A percentile compares a stretch with the other conserved stretches of the same genome.
phyloP scores from a whole-genome alignment of 2,329 filamentous ascomycete genomes.

The Ophiostoma triangulosporum region DNA sequence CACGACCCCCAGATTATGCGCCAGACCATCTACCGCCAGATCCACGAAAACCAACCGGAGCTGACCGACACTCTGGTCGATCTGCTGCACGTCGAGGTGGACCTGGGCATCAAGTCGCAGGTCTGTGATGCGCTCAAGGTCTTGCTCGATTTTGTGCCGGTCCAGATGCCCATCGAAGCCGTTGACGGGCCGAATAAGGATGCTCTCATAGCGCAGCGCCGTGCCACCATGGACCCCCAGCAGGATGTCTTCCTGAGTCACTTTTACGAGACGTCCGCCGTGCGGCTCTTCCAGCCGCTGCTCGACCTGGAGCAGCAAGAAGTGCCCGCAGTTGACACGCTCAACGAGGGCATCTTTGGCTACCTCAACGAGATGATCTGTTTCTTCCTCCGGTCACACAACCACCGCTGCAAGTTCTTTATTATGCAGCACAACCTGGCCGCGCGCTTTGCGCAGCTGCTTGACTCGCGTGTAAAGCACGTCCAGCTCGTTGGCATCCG shows the following conservation, averaged over 20 bases:
- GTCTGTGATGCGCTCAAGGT: constrained; percentile 93
- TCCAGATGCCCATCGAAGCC: constrained; percentile 28
- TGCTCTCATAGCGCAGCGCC: constrained; percentile 18
- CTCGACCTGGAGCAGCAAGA: constrained; percentile 60
- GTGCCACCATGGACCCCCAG: constrained; percentile 48
- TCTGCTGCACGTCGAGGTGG: constrained; percentile 76
- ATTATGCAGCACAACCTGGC: constrained; percentile 69
- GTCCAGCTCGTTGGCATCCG: constrained; percentile 83
- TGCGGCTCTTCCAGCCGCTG: constrained; percentile 74
- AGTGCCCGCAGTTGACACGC: constrained; percentile 59
- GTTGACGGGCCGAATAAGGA: constrained; percentile 31
- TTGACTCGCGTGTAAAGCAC: constrained; percentile 78
- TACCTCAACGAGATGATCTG: constrained; percentile 87
- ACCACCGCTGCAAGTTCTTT: constrained; percentile 76
- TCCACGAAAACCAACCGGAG: constrained; percentile 72
- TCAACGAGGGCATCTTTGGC: constrained; percentile 79
- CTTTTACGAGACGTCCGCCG: constrained; percentile 81
- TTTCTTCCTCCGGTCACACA: constrained; percentile 86
- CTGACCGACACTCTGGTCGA: constrained; percentile 90
- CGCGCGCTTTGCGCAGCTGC: constrained; percentile 66
- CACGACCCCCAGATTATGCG: constrained; percentile 93
- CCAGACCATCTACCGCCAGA: constrained; percentile 80
- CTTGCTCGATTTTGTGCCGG: constrained; percentile 59
- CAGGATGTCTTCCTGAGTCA: constrained; percentile 75
- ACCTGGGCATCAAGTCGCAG: constrained; percentile 89